Evolutionary conservation across 768 basidiomycete genomes (phyloP), one percentile per base, ranked within the genome.

Genomic region (Astraeus odoratus): DNA sequence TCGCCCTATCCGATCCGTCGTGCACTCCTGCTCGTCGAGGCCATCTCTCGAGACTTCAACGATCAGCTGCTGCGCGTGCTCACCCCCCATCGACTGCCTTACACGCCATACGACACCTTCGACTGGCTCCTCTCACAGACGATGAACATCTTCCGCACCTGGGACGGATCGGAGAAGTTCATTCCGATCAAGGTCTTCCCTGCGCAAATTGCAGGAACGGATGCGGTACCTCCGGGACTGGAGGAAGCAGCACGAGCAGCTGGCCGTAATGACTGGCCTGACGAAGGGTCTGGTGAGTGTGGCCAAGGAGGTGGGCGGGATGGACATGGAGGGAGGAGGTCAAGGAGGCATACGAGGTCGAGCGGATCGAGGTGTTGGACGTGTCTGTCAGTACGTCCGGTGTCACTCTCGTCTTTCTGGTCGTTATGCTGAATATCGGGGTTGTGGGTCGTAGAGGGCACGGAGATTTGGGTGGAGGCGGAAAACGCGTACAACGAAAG

Each of bases 291-390:
- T 94, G 15, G 81, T 79, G 3, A 71, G 80, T 30, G 73, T 80
- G 7, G 81, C 85, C 3, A 75, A 81, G 57, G 84, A 89, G 48
- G 78, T 87, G 13, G 83, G 86, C 1, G 92, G 90, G 3, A 85
- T 97, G 76, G 92, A 97, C 58, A 96, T 97, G 94, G 93, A 94
- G n/a, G 60, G 92, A 92, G 57, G 95, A 97, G 64, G 93, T 97
- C 34, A 84, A 89, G 61, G 84, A 91, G 61, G 92, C 91, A 12
- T 99, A 96, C 63, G 95, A 99, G 60, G 83, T 86, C n/a, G 78
- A 96, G 73, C 80, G 90, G 55, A 91, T 96, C 49, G 93, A 98
- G 57, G 91, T 96, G 3, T 70, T 99, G 44, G 96, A 99, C n/a
- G n/a, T n/a, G n/a, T n/a, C n/a, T n/a, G n/a, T n/a, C n/a, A n/a